Conservation (phyloP, 306 rosid genomes). For the apple (Malus domestica) region ASM211411v1 NC_041795.1:36180001-36180500, state of each 20-base stretch:
- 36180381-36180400: background rate
- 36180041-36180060: conserved; percentile 17
- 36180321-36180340: background rate
- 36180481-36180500: background rate
- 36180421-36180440: no score
- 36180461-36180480: background rate
- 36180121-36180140: background rate
- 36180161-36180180: background rate
- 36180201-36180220: conserved; percentile 48
- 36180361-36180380: background rate
- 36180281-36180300: conserved; percentile 23
- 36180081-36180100: conserved; percentile 40
- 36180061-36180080: conserved; percentile 53
- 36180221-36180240: conserved; percentile 31
- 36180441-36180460: background rate
- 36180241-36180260: conserved; percentile 28
- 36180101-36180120: conserved; percentile 22
- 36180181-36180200: conserved; percentile 44
- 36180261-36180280: conserved; percentile 36
- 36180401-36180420: background rate
- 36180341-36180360: background rate
- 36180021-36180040: background rate
- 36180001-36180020: background rate
- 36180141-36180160: background rate
- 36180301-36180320: background rate